These are phyloP conservation scores for Saccharomycopsis crataegensis DNA, from an alignment of 1,139 yeast species.

Conservation along the genomic window DNA sequence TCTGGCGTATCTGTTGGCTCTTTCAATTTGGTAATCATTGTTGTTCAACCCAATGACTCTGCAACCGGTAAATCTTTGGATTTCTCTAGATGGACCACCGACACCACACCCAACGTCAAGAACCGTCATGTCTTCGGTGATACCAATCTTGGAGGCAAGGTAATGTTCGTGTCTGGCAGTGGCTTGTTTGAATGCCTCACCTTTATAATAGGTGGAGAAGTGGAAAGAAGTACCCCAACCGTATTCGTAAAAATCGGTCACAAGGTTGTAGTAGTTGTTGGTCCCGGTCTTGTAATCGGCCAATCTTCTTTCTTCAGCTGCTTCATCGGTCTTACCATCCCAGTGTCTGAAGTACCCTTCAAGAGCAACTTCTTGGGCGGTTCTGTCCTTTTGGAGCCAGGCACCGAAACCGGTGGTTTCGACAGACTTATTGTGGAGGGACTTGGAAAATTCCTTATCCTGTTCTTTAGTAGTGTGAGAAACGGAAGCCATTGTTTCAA, in stretches of 20 bases:
- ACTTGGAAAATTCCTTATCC: slow-evolving; percentile 56
- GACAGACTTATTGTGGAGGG: slow-evolving; percentile 64
- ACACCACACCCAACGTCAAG: slow-evolving; percentile 99
- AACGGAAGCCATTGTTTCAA: not conserved
- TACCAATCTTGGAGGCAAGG: slow-evolving; percentile 79
- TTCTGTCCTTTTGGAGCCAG: slow-evolving; percentile 63
- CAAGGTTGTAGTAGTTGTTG: slow-evolving; percentile 93
- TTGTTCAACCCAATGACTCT: slow-evolving; percentile 86
- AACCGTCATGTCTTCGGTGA: slow-evolving; percentile 75
- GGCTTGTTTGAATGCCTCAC: slow-evolving; percentile 92
- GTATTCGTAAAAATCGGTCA: slow-evolving; percentile 93
- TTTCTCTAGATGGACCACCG: slow-evolving; percentile 98
- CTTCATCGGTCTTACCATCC: slow-evolving; percentile 81
- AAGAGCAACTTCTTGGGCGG: slow-evolving; percentile 77
- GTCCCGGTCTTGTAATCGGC: slow-evolving; percentile 85
- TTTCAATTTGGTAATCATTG: slow-evolving; percentile 93
- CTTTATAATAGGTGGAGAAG: slow-evolving; percentile 86
- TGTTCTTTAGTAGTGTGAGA: slow-evolving; percentile 13
- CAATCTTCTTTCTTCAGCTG: slow-evolving; percentile 65
- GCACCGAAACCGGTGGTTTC: slow-evolving; percentile 69
- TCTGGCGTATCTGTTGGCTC: slow-evolving; percentile 79
- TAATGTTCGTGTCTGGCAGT: slow-evolving; percentile 97
- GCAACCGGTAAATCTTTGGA: slow-evolving; percentile 84
- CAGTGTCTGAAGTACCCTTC: slow-evolving; percentile 94
- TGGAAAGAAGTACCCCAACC: slow-evolving; percentile 99